Base-by-base conservation (phyloP, 129 eudicot genomes). In the Saposhnikovia divaricata region DNA sequence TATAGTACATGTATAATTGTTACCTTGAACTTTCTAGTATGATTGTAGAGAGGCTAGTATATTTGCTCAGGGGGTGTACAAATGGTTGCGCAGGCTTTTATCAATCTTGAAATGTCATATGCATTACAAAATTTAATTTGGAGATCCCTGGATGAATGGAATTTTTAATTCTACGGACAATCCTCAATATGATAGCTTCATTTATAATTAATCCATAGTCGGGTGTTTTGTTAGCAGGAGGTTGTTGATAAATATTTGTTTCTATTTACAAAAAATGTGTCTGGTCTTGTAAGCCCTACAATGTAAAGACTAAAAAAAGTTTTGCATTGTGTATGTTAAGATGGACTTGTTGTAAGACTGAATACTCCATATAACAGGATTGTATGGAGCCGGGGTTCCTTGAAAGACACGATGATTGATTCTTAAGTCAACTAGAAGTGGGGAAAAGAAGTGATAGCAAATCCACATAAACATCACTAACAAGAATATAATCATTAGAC, bases 11-110 rank as follows among this genome's bases (percentile, higher is more conserved):
- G 53, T n/a, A 38, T 44, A 66, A 66, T 45, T 44, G 50, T 19
- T 39, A 28, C 65, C 61, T 45, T 73, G 65, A 81, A 74, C 69
- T 74, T 75, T 78, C 50, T 47, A 77, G 66, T 18, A 39, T 45
- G 37, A 74, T 74, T 59, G 55, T 63, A 25, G 53, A 7, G 81
- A 61, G 69, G 77, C 39, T 81, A 82, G 88, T 84, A 82, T 51
- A 82, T 78, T 82, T 82, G 51, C 71, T 77, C 63, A 2, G n/a
- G 61, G 55, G 59, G 6, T 11, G 21, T 46, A 27, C 46, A 46
- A 74, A 46, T 44, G 19, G 15, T 27, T 25, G 70, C 9, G 77
- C 55, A 73, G 77, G 77, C 55, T 42, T 73, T 23, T 39, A 73
- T n/a, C 39, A 25, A 43, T n/a, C 40, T 74, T n/a, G 23, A 44